Conservation (phyloP, 495 filamentous ascomycete species). For the Penicillium coprophilum region DNA sequence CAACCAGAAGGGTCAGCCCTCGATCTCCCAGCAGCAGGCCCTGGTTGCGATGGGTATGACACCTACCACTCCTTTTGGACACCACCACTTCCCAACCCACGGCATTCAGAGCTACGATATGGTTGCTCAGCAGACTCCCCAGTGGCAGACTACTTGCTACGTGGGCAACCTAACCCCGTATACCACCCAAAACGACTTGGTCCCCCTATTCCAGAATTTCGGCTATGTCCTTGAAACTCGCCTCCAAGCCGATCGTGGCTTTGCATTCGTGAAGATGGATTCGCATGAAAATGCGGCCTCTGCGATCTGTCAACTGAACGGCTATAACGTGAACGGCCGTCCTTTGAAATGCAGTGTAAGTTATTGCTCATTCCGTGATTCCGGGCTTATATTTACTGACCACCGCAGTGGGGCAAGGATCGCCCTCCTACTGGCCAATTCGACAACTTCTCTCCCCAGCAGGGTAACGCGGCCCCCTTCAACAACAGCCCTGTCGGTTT, state of each 20-base stretch:
- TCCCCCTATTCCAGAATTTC: constrained; percentile 97
- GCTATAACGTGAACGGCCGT: constrained; percentile 96
- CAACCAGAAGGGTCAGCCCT: constrained; percentile 99
- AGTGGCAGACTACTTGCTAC: constrained; percentile 99
- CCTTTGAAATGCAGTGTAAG: constrained; percentile 98
- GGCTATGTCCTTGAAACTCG: constrained; percentile 96
- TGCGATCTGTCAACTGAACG: constrained; percentile 96
- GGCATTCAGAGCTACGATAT: constrained; percentile 97
- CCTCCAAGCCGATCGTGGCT: constrained; percentile 96
- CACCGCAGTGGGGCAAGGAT: constrained; percentile 91
- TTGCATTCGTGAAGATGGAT: constrained; percentile 99
- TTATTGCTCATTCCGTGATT: constrained; percentile 21
- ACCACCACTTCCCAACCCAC: constrained; percentile 97
- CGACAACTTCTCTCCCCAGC: constrained; percentile 75
- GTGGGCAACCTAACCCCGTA: constrained; percentile 98
- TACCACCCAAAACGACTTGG: constrained; percentile 91
- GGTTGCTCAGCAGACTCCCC: constrained; percentile 94
- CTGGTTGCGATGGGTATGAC: constrained; percentile 99
- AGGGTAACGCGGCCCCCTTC: constrained; percentile 55
- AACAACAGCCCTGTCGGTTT: constrained; percentile 74
- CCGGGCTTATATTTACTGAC: constrained; percentile 28
- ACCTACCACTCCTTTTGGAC: constrained; percentile 91
- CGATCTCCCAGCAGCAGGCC: constrained; percentile 94
- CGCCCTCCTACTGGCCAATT: constrained; percentile 84
- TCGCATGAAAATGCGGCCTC: constrained; percentile 96